These are phyloP conservation scores for Cordyceps tenuipes DNA, from an alignment of 2,329 filamentous ascomycete genomes.

Conservation along the genomic window DNA sequence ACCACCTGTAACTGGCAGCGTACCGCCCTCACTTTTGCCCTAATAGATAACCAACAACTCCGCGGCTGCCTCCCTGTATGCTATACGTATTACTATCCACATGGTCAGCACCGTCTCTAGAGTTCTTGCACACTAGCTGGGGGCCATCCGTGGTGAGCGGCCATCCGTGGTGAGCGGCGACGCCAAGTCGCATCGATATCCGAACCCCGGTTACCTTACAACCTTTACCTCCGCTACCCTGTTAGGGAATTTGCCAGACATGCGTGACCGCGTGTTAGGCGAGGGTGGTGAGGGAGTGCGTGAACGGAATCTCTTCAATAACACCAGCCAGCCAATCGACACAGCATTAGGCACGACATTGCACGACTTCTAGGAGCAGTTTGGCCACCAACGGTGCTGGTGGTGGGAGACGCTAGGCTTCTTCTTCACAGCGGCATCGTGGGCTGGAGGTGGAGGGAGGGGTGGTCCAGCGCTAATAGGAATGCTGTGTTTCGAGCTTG, in stretches of 20 bases:
- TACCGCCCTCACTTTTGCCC: background rate
- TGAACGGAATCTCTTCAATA: constrained; percentile 13
- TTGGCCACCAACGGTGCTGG: constrained; percentile 13
- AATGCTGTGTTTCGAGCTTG: background rate
- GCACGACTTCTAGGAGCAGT: constrained; percentile 13
- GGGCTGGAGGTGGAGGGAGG: constrained; percentile 15
- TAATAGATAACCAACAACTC: background rate
- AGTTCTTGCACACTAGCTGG: no score
- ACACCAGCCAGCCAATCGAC: constrained; percentile 12
- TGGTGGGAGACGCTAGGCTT: constrained; percentile 21
- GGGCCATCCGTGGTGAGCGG: no score
- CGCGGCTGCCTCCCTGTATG: no score
- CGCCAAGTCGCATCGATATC: constrained; percentile 6
- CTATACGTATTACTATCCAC: no score
- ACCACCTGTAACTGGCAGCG: no score
- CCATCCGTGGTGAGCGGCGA: background rate
- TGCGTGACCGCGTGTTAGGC: background rate
- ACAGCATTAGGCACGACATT: background rate
- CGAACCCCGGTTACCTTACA: constrained; percentile 9
- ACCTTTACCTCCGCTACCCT: constrained; percentile 14
- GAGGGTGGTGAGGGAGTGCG: background rate
- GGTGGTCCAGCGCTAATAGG: no score
- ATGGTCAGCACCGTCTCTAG: background rate
- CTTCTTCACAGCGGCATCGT: constrained; percentile 17
- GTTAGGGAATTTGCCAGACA: constrained; percentile 11